Evolutionary conservation across 495 filamentous ascomycete genomes (phyloP), one percentile per base, ranked within the genome.

Genomic region (Podospora sp.): DNA sequence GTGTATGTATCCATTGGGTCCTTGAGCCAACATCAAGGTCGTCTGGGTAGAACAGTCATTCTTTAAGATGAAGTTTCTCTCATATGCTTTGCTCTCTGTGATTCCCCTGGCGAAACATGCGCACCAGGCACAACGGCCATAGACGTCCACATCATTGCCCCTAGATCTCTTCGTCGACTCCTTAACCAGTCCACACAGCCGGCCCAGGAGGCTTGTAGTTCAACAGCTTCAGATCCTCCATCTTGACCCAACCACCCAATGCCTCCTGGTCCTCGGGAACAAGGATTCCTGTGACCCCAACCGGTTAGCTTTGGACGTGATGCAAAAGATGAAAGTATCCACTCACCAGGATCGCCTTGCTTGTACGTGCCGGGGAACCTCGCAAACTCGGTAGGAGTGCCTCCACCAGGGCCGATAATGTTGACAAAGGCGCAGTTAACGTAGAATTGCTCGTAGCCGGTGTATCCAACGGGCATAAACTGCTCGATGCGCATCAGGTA

Each of bases 401-500:
- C 68, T 0, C 60, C 68, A 0, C 68, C 68, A 0, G 62, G 61
- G 3, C 68, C 63, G 6, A 68, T 55, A 22, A 73, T 66, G 24
- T 71, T 66, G 57, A 73, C 36, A 27, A 65, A 50, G 0, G 71
- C 71, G 35, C 71, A 73, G 62, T 68, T 68, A 21, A 73, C 57
- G 26, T 71, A 73, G 25, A 67, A 73, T 51, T 73, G 71, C 2
- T 49, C 24, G 55, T 71, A 65, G 11, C 27, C 35, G 4, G 22
- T 20, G 56, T 26, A 22, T 36, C 12, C 33, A 74, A n/a, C 26
- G 76, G 73, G 50, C 71, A 79, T 50, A 80, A 76, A 40, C 76
- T 78, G 53, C 67, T 85, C 84, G 46, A 78, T 77, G 20, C 82
- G 76, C 50, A 84, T 68, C 46, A 86, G 77, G 58, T 85, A 85